These are phyloP conservation scores for Endocarpon pusillum DNA, from an alignment of 495 filamentous ascomycete species.

Conservation along the genomic window DNA sequence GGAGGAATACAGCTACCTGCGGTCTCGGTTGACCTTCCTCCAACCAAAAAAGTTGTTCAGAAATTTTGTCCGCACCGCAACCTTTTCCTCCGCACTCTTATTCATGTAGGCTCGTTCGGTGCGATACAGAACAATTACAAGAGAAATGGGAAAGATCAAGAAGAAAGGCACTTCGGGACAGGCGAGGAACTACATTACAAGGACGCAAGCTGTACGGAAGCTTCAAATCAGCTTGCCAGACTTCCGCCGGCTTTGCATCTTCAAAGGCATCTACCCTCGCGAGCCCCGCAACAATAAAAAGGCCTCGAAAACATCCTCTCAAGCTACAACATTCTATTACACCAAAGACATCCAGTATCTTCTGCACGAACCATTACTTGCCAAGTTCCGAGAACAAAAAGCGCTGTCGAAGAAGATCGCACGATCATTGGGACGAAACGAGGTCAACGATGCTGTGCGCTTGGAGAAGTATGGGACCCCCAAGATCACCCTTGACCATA, in stretches of 20 bases:
- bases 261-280: conserved; percentile 96
- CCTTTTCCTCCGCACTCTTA: too few relatives aligned
- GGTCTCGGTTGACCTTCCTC: too few relatives aligned
- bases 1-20: too few relatives aligned
- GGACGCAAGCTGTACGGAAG: conserved; percentile 91
- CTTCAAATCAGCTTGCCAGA: conserved; percentile 93
- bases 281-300: conserved; percentile 95
- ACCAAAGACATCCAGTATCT: conserved; percentile 97
- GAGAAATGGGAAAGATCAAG: conserved; percentile 66
- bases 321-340: conserved; percentile 95
- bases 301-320: conserved; percentile 75
- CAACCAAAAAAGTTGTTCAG: too few relatives aligned
- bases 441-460: conserved; percentile 68
- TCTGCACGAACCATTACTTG: conserved; percentile 86
- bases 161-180: conserved; percentile 88
- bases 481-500: conserved; percentile 78
- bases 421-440: conserved; percentile 73
- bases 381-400: conserved; percentile 95
- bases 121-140: too few relatives aligned
- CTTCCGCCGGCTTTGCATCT: conserved; percentile 95
- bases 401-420: conserved; percentile 90
- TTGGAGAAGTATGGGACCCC: conserved; percentile 75
- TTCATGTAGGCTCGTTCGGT: too few relatives aligned
- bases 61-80: too few relatives aligned
- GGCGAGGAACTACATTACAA: conserved; percentile 96